Base-by-base conservation (phyloP, 2,329 filamentous ascomycete species). In the Chaetomiaceae sp. region DNA sequence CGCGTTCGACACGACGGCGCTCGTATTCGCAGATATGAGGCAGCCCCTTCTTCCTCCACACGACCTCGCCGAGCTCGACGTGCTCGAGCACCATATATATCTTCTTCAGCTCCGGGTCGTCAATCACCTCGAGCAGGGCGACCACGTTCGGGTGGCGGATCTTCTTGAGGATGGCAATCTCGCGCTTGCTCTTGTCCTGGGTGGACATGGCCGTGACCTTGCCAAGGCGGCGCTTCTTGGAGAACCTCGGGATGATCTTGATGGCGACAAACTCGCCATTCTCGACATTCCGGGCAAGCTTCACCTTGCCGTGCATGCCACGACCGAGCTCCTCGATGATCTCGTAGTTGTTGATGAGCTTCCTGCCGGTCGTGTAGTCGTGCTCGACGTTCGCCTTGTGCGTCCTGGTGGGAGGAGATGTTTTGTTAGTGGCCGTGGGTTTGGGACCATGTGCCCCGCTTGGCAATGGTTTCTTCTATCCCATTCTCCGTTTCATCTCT, bases 111-210 rank as follows among this genome's bases (percentile, higher is more conserved):
- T 90, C 89, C 2, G 92, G 92, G 66, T 99, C 93, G 66, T 99
- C 93, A 62, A 99, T 97, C 63, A 99, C 91, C 71, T 99, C 93
- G 57, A 97, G 79, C 34, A 99, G 76, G 61, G 89, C 91, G 56
- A 99, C 93, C 35, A 99, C 89, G 64, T 99, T 96, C n/a, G 89
- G 86, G 68, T 99, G 93, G 25, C 92, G 85, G 48, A 95, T 95
- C 73, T 99, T 99, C 70, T 99, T 99, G 62, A 99, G 76, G 51
- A 99, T 97, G 65, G 93, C 93, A 57, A 99, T 95, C 72, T 99
- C 93, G 66, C 87, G 86, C 73, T 96, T 96, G 50, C 88, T 89
- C 73, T 91, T 92, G 68, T 89, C 85, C 62, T 83, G 79, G 3
- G 79, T 81, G 1, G 79, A 80, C 63, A 73, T 70, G 55, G 81